Evolutionary conservation across 164 flowering plant genomes (phyloP).

Genomic region (Taxillus chinensis): DNA sequence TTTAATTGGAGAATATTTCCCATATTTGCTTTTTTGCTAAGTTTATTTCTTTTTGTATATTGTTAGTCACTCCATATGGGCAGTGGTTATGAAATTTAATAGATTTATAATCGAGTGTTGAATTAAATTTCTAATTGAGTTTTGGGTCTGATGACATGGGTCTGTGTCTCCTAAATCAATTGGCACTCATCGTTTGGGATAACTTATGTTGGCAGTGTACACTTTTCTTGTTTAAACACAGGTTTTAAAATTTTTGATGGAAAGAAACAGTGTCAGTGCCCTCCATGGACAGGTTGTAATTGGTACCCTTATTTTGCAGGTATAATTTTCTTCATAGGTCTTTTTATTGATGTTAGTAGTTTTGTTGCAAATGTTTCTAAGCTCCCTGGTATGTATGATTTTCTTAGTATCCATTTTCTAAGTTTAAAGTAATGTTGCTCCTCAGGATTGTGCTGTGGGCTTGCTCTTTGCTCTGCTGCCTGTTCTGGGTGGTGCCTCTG

Average conservation of each 20-base stretch:
- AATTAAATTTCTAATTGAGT: too few species aligned
- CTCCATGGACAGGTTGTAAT: slow-evolving; percentile 95
- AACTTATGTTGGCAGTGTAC: too few species aligned
- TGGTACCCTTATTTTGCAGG: slow-evolving; percentile 93
- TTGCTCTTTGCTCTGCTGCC: slow-evolving; percentile 96
- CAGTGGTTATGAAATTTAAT: too few species aligned
- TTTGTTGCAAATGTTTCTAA: neutral
- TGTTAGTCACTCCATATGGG: too few species aligned
- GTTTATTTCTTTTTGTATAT: too few species aligned
- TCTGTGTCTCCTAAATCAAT: too few species aligned
- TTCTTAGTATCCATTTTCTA: neutral
- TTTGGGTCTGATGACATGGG: too few species aligned
- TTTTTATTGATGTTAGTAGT: neutral
- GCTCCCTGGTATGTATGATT: too few species aligned
- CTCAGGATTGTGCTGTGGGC: slow-evolving; percentile 97
- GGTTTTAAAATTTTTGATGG: slow-evolving; percentile 98
- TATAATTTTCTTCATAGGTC: slow-evolving; percentile 12
- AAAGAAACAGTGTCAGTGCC: slow-evolving; percentile 70
- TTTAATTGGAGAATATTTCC: too few species aligned
- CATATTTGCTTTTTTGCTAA: too few species aligned
- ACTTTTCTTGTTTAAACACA: slow-evolving; percentile 10
- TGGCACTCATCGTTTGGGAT: too few species aligned
- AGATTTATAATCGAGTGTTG: too few species aligned
- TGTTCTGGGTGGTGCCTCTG: slow-evolving; percentile 89
- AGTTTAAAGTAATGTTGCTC: slow-evolving; percentile 6